Conservation (phyloP, 306 rosid species). For the Quercus cerris region DNA sequence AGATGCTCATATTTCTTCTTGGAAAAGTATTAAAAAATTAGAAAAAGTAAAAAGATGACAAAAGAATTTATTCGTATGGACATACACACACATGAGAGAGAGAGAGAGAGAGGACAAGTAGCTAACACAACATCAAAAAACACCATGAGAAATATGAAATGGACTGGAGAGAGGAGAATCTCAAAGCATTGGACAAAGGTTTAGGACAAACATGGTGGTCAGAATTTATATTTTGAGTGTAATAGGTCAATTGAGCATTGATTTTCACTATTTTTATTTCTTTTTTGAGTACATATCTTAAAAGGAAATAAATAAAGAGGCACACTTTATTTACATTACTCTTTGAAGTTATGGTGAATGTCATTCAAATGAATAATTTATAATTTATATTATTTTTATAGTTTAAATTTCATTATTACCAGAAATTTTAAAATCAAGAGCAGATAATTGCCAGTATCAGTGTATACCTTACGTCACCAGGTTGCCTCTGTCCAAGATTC, state of each 20-base stretch:
- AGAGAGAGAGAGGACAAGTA: too few relatives aligned
- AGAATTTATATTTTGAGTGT: not conserved
- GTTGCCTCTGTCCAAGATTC: conserved; percentile 83
- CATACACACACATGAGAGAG: not conserved
- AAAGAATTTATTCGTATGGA: not conserved
- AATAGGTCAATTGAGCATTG: not conserved
- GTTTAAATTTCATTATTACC: not conserved
- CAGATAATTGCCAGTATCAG: not conserved
- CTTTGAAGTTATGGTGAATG: not conserved
- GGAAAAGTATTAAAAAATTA: not conserved
- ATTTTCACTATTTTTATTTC: not conserved
- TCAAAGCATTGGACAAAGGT: not conserved
- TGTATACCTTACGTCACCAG: conserved; percentile 86
- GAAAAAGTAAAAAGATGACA: not conserved
- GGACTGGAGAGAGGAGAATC: not conserved
- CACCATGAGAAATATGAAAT: not conserved
- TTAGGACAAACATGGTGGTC: not conserved
- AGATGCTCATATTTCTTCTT: not conserved
- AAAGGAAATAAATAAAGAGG: not conserved
- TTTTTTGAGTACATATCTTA: not conserved
- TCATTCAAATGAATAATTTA: not conserved
- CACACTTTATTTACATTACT: not conserved
- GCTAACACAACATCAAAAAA: too few relatives aligned
- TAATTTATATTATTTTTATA: not conserved
- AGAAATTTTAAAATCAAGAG: not conserved